These are phyloP conservation scores for Trifolium fragiferum DNA, from an alignment of 306 rosid genomes.

Conservation along the genomic window DNA sequence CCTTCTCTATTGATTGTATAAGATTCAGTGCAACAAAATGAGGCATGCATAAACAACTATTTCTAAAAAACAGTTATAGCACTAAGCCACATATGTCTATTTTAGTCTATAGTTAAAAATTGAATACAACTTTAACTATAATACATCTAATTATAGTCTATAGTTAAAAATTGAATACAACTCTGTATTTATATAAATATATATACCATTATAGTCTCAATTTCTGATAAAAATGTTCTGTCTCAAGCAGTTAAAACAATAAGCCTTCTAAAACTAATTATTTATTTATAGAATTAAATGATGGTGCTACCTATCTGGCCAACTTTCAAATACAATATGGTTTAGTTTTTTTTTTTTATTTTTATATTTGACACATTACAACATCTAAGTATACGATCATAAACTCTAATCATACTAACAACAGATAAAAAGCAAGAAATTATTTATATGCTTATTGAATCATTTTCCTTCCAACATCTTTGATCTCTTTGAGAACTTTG, in stretches of 20 bases:
- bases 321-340: too few species aligned
- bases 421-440: not conserved
- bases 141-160: constrained; percentile 23
- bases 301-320: not conserved
- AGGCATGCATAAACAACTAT: not conserved
- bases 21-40: too few species aligned
- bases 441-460: not conserved
- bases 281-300: constrained; percentile 1
- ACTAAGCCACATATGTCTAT: not conserved
- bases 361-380: constrained; percentile 17
- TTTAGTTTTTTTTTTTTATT: too few species aligned
- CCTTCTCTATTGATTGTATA: too few species aligned
- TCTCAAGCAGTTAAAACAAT: not conserved
- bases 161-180: constrained; percentile 3
- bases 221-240: constrained; percentile 24
- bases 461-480: not conserved
- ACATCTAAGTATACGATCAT: not conserved
- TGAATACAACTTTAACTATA: constrained; percentile 2
- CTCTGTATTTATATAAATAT: not conserved
- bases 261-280: not conserved
- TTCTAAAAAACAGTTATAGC: too few species aligned
- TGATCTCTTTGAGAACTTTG: not conserved
- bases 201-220: not conserved
- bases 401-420: not conserved
- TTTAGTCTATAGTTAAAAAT: too few species aligned